These are phyloP conservation scores for Hyaloscypha hepaticicola DNA, from an alignment of 495 filamentous ascomycete genomes.

Conservation along the genomic window DNA sequence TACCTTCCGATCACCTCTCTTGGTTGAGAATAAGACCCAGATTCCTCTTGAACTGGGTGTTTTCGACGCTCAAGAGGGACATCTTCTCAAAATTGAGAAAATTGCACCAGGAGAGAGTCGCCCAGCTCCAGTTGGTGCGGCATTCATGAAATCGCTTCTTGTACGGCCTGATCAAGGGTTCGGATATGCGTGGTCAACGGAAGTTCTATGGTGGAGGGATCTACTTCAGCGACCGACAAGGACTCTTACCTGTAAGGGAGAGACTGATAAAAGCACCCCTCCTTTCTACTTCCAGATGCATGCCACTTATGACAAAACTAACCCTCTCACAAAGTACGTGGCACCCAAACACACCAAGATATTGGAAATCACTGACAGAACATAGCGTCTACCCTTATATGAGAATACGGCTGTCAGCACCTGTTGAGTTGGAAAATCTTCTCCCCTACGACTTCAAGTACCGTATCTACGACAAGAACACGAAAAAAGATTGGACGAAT, in stretches of 20 bases:
- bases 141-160: constrained; percentile 86
- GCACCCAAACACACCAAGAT: constrained; percentile 57
- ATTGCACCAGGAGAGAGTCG: constrained; percentile 88
- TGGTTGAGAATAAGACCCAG: constrained; percentile 97
- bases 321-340: constrained; percentile 65
- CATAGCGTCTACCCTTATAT: constrained; percentile 85
- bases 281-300: constrained; percentile 97
- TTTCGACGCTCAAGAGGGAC: constrained; percentile 81
- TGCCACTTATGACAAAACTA: constrained; percentile 74
- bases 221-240: constrained; percentile 77
- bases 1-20: constrained; percentile 89
- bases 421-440: constrained; percentile 91
- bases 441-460: constrained; percentile 99
- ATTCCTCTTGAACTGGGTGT: constrained; percentile 95
- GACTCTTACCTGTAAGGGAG: constrained; percentile 82
- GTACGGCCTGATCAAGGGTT: constrained; percentile 94
- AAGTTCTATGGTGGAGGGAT: constrained; percentile 89
- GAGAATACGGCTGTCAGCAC: constrained; percentile 84
- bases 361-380: constrained; percentile 31
- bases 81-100: constrained; percentile 96
- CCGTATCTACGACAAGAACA: constrained; percentile 96
- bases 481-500: constrained; percentile 97
- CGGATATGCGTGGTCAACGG: constrained; percentile 90
- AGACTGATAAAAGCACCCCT: constrained; percentile 70
- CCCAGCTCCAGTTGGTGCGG: constrained; percentile 89